Evolutionary conservation across 345 rosid species (phyloP), one percentile per base, ranked within the genome.

Genomic region (Physaria fendleri): DNA sequence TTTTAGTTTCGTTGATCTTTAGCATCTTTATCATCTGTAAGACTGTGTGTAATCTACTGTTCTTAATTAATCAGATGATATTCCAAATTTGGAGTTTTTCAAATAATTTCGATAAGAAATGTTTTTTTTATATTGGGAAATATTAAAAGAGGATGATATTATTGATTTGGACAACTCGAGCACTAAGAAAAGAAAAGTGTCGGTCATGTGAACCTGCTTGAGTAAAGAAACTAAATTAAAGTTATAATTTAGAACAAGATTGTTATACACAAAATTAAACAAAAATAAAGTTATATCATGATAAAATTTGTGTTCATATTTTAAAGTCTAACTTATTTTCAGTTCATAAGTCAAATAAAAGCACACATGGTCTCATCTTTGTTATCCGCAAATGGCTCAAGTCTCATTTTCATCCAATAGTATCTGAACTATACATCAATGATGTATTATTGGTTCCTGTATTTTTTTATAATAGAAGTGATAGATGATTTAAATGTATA

Each of bases 151-250:
- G 10, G 6, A 29, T 46, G 42, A 52, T 30, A 34, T 25, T 13
- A 55, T 48, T 66, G 60, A 68, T 41, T 59, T n/a, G 42, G 73
- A 44, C 61, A 25, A 49, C 13, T n/a, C 25, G 21, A 44, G 62
- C 73, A 60, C 62, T 35, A 5, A 53, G 23, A 52, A 27, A 20
- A 17, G 20, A 37, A n/a, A n/a, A n/a, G n/a, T n/a, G 66, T 59
- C 66, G 54, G 62, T 44, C 56, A 68, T 51, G 61, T 59, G 65
- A 50, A 49, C 52, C 15, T 17, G 39, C 49, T 32, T 59, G 3
- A 11, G 33, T 30, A 8, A 23, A 25, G 13, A 34, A 24, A 30
- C 71, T 42, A 16, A 17, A n/a, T n/a, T n/a, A n/a, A n/a, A n/a
- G n/a, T n/a, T n/a, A n/a, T n/a, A n/a, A n/a, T n/a, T n/a, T n/a